Percentiles rank a stretch among this genome's conserved stretches.
These are phyloP conservation scores for Paramecium biaurelia DNA, from an alignment of 73 alveolate genomes.

Conservation along the genomic window DNA sequence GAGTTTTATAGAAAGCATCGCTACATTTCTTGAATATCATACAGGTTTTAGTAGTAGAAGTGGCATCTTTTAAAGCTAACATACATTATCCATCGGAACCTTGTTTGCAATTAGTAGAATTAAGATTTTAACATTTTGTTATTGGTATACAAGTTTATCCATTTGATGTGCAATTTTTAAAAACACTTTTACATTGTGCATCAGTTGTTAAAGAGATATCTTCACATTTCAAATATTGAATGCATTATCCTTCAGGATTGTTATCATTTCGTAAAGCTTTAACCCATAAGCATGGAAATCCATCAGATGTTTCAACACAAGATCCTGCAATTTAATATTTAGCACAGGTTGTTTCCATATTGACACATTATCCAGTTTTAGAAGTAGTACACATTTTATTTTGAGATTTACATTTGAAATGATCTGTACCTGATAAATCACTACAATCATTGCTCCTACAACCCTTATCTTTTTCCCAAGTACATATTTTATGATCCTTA, in stretches of 20 bases:
- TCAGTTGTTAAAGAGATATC: background rate
- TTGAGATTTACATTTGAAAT: background rate
- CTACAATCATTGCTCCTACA: background rate
- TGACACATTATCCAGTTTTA: background rate
- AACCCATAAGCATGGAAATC: constrained; percentile 12
- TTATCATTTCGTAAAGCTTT: background rate
- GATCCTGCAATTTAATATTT: background rate
- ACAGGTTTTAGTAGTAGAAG: background rate
- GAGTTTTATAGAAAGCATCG: background rate
- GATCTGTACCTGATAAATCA: background rate
- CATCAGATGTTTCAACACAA: constrained; percentile 1
- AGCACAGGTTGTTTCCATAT: background rate
- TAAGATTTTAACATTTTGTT: background rate
- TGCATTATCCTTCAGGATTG: background rate
- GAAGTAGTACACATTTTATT: background rate
- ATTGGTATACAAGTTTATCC: background rate
- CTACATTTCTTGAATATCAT: background rate
- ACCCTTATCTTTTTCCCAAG: background rate
- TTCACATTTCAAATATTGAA: background rate
- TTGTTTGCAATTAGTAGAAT: background rate
- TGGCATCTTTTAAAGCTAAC: background rate
- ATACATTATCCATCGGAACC: constrained; percentile 22
- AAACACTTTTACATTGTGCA: background rate
- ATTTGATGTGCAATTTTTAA: background rate
- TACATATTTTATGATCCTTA: background rate